phyloP scores from a whole-genome alignment of 495 filamentous ascomycete species.

The Chaetomidium leptoderma region DNA sequence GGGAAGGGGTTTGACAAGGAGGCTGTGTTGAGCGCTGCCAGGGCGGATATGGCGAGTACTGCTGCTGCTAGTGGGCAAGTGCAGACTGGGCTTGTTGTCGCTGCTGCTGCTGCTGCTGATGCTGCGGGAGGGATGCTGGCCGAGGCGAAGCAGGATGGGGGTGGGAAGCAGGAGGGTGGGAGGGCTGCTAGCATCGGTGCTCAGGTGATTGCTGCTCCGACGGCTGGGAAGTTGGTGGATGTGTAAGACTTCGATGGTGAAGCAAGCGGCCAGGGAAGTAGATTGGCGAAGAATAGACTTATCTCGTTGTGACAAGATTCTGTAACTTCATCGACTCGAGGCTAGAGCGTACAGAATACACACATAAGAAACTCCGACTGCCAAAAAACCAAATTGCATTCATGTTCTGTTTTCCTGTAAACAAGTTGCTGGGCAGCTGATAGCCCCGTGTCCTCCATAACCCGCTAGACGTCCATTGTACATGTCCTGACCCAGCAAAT shows the following conservation, averaged over 20 bases:
- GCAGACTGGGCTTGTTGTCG: not conserved
- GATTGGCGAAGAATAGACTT: not conserved
- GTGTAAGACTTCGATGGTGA: not conserved
- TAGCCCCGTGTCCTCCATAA: not conserved
- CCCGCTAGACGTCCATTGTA: not conserved
- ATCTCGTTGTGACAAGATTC: not conserved
- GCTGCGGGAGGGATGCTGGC: not conserved
- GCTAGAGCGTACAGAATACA: too few species aligned
- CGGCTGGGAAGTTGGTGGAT: conserved; percentile 3
- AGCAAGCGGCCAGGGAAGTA: not conserved
- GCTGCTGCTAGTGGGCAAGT: not conserved
- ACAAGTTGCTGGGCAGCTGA: not conserved
- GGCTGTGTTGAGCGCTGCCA: not conserved
- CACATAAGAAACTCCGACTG: not conserved
- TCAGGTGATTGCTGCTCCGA: not conserved
- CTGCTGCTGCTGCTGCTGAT: too few species aligned
- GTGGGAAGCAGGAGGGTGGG: not conserved
- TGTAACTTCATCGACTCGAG: too few species aligned
- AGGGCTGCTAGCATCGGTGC: not conserved
- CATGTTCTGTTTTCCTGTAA: not conserved
- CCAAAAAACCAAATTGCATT: not conserved
- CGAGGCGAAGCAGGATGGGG: not conserved
- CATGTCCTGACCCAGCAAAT: not conserved
- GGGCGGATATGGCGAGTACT: not conserved
- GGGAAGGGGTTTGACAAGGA: not conserved